These are phyloP conservation scores for Evernia prunastri DNA, from an alignment of 495 filamentous ascomycete genomes.

Conservation along the genomic window DNA sequence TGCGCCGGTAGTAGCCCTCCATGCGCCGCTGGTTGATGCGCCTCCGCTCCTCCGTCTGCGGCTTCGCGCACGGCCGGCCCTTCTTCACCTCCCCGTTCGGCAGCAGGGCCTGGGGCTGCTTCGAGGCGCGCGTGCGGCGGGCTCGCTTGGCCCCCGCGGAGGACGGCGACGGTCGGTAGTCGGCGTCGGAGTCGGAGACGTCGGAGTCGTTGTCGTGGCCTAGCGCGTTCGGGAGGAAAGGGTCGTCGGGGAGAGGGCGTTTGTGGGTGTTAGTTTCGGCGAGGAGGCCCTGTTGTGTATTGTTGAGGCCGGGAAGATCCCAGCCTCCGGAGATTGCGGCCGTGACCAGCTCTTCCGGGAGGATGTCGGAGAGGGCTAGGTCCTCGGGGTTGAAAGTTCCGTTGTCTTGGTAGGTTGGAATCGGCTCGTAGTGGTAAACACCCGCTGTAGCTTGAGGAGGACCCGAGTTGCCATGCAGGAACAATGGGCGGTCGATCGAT, in stretches of 20 bases:
- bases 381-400: not conserved
- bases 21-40: constrained; percentile 3
- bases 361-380: not conserved
- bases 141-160: not conserved
- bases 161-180: not conserved
- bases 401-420: not conserved
- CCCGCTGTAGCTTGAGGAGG: not conserved
- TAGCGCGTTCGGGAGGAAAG: not conserved
- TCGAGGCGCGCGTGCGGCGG: not conserved
- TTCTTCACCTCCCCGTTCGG: not conserved
- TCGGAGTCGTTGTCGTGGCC: not conserved
- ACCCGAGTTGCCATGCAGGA: not conserved
- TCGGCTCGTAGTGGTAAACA: not conserved
- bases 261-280: too few species aligned
- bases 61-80: not conserved
- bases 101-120: not conserved
- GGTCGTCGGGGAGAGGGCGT: not conserved
- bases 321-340: not conserved
- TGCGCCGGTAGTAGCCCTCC: constrained; percentile 2
- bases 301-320: not conserved
- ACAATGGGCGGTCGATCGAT: not conserved
- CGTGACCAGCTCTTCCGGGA: not conserved
- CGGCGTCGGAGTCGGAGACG: not conserved
- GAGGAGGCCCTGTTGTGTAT: too few species aligned
- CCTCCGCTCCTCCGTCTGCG: not conserved